These are phyloP conservation scores for Dimargaris cristalligena DNA, from an alignment of 192 early-diverging fungal species.

Conservation along the genomic window DNA sequence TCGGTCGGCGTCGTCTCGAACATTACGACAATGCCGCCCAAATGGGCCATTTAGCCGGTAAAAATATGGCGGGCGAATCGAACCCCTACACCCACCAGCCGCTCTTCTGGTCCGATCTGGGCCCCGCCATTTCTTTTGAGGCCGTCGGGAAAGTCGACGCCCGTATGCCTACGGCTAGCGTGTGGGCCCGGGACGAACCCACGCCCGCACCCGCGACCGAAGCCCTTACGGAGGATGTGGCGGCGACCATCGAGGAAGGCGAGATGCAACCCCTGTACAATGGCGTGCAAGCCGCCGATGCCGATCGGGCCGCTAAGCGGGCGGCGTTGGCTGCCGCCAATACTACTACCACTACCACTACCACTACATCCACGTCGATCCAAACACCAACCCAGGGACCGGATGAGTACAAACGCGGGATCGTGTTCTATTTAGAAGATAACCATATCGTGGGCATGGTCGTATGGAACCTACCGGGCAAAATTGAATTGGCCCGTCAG, in stretches of 20 bases:
- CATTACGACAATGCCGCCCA: conserved; percentile 47
- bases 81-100: conserved; percentile 40
- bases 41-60: conserved; percentile 39
- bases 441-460: conserved; percentile 37
- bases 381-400: conserved; percentile 21
- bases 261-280: no score
- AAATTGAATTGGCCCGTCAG: conserved; percentile 40
- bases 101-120: conserved; percentile 46
- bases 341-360: conserved; percentile 16
- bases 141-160: conserved; percentile 42
- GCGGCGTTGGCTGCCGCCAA: conserved; percentile 17
- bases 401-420: conserved; percentile 36
- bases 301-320: no score
- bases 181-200: conserved; percentile 33
- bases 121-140: conserved; percentile 41
- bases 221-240: no score
- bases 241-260: no score
- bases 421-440: conserved; percentile 40
- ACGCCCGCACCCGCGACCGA: no score
- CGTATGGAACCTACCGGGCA: conserved; percentile 42
- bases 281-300: no score
- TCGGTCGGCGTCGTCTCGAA: conserved; percentile 47
- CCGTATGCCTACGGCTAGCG: conserved; percentile 34
- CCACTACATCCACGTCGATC: conserved; percentile 19
- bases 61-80: conserved; percentile 35